A percentile compares a stretch with the other conserved stretches of the same genome.
phyloP scores from a whole-genome alignment of 257 asterid species.

The Gentiana macrophylla region DNA sequence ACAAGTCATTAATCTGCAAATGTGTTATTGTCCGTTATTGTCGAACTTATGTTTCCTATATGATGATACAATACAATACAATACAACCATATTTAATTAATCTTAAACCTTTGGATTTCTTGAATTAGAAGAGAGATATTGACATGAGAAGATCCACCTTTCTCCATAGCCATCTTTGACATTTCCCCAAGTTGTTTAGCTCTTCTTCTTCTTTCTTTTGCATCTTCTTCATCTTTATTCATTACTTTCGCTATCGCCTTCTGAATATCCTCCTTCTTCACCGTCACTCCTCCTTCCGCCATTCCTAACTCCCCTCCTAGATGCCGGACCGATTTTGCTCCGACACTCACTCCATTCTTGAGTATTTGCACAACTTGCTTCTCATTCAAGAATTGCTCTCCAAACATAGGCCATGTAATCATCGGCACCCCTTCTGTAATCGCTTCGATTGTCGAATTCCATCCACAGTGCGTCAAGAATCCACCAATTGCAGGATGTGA shows the following conservation, averaged over 20 bases:
- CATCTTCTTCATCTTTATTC: slow-evolving; percentile 22
- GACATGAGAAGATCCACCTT: slow-evolving; percentile 22
- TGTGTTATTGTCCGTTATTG: too few relatives aligned
- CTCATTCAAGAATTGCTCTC: slow-evolving; percentile 60
- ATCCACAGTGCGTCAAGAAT: slow-evolving; percentile 56
- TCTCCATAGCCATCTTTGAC: slow-evolving; percentile 16
- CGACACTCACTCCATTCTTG: slow-evolving; percentile 36
- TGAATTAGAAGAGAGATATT: slow-evolving; percentile 13
- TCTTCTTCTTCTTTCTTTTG: slow-evolving; percentile 14
- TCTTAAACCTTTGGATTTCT: slow-evolving; percentile 6
- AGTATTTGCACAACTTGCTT: slow-evolving; percentile 31
- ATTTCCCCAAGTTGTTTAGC: slow-evolving; percentile 20
- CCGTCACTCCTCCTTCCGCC: slow-evolving; percentile 1
- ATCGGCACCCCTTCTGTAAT: slow-evolving; percentile 37
- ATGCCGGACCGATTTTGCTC: slow-evolving; percentile 24
- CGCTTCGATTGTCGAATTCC: slow-evolving; percentile 62
- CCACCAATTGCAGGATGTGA: slow-evolving; percentile 41
- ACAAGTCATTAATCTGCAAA: too few relatives aligned
- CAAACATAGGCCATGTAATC: slow-evolving; percentile 58
- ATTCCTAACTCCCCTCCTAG: slow-evolving; percentile 26
- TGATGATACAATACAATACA: too few relatives aligned
- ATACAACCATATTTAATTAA: too few relatives aligned
- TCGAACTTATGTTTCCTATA: too few relatives aligned
- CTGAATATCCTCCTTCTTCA: slow-evolving; percentile 17
- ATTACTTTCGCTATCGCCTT: slow-evolving; percentile 15